Evolutionary conservation across 2,329 filamentous ascomycete genomes (phyloP).

Genomic region (Colletotrichum higginsianum): DNA sequence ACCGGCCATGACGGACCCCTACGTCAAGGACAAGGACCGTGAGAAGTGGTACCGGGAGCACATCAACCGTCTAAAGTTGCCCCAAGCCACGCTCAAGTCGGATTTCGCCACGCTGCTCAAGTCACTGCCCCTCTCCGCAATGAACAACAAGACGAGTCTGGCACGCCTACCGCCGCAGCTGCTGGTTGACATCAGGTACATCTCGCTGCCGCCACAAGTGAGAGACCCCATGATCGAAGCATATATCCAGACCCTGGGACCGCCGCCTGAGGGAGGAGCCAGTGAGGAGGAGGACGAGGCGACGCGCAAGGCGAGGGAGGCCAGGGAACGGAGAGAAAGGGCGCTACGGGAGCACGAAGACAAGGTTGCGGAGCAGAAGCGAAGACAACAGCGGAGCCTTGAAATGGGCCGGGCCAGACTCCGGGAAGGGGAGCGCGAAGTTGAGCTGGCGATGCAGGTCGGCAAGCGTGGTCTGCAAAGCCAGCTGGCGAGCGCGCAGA

Average conservation of each 20-base stretch:
- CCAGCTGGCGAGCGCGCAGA: constrained; percentile 63
- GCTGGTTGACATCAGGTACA: constrained; percentile 77
- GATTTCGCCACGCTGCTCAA: constrained; percentile 79
- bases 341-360: constrained; percentile 70
- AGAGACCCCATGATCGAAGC: constrained; percentile 77
- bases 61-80: constrained; percentile 76
- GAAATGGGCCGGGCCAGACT: constrained; percentile 73
- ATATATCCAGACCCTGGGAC: constrained; percentile 75
- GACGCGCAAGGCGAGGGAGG: constrained; percentile 63
- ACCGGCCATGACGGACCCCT: constrained; percentile 81
- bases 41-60: constrained; percentile 87
- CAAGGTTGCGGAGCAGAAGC: constrained; percentile 76
- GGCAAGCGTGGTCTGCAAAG: constrained; percentile 76
- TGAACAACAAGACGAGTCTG: constrained; percentile 73
- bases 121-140: constrained; percentile 67
- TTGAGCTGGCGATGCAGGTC: constrained; percentile 79
- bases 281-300: constrained; percentile 66
- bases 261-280: constrained; percentile 61
- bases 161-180: constrained; percentile 74
- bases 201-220: constrained; percentile 72
- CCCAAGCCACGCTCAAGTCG: constrained; percentile 76
- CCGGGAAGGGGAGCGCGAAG: constrained; percentile 76
- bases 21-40: constrained; percentile 80
- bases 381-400: constrained; percentile 70
- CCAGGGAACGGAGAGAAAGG: constrained; percentile 72